phyloP scores from a whole-genome alignment of 202 grass and related monocot genomes.

The Carex arenaria region DNA sequence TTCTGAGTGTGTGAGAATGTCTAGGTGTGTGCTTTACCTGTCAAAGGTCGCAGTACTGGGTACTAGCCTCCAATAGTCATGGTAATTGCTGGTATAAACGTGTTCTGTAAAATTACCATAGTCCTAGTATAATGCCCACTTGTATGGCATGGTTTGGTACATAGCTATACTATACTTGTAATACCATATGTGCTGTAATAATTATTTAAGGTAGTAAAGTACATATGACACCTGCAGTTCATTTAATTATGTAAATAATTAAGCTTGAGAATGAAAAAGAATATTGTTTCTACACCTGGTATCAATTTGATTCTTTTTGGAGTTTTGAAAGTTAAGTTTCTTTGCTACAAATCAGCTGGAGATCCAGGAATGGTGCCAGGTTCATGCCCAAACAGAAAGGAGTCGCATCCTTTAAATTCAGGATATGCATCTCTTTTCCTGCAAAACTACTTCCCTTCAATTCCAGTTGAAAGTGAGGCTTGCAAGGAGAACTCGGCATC shows the following conservation, averaged over 20 bases:
- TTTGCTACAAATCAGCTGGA: constrained; percentile 57
- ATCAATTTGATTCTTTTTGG: not conserved
- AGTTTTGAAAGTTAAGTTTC: not conserved
- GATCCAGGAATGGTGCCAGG: constrained; percentile 75
- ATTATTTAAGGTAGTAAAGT: not conserved
- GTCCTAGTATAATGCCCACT: not conserved
- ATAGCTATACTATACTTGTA: not conserved
- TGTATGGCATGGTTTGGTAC: not conserved
- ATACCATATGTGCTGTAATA: not conserved
- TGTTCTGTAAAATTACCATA: not conserved
- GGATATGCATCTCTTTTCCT: constrained; percentile 78
- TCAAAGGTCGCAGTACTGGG: not conserved
- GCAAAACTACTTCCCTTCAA: constrained; percentile 88
- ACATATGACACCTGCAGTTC: not conserved
- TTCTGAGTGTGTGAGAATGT: not conserved
- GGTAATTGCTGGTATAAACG: not conserved
- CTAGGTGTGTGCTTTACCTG: not conserved
- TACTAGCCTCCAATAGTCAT: not conserved
- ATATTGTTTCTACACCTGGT: not conserved
- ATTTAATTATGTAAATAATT: not conserved
- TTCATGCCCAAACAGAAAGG: constrained; percentile 87
- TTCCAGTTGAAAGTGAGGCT: constrained; percentile 77
- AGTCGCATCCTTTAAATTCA: constrained; percentile 81
- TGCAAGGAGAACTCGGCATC: constrained; percentile 88
- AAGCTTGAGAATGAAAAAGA: not conserved